These are phyloP conservation scores for Cutaneotrichosporon sp. DNA, from an alignment of 1,284 basidiomycete genomes.

Conservation along the genomic window DNA sequence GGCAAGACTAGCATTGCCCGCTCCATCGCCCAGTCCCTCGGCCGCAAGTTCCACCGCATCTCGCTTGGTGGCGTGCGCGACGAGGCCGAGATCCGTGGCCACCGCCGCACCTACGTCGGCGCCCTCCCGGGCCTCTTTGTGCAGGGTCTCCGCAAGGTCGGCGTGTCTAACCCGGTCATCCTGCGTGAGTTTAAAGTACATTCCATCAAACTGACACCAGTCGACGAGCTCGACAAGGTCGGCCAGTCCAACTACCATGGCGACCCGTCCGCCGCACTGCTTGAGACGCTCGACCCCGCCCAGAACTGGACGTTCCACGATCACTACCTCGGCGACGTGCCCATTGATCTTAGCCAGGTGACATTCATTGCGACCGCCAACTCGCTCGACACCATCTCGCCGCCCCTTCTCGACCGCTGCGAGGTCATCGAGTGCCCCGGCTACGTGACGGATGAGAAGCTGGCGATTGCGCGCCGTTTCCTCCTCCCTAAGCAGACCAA, in stretches of 20 bases:
- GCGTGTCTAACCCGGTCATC: constrained; percentile 92
- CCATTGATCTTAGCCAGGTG: constrained; percentile 90
- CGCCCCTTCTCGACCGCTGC: constrained; percentile 91
- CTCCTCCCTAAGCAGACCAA: constrained; percentile 92
- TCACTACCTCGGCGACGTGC: constrained; percentile 83
- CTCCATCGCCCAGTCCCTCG: constrained; percentile 44
- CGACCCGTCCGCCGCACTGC: constrained; percentile 87
- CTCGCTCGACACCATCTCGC: constrained; percentile 89
- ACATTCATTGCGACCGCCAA: constrained; percentile 88
- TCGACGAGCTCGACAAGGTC: constrained; percentile 94
- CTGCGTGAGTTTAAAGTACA: constrained; percentile 57
- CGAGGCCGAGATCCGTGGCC: constrained; percentile 97
- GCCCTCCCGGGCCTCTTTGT: constrained; percentile 96
- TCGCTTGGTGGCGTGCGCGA: constrained; percentile 94
- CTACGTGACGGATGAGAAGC: constrained; percentile 95
- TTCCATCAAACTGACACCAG: constrained; percentile 11
- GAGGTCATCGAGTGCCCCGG: constrained; percentile 95
- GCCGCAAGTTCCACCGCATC: constrained; percentile 63
- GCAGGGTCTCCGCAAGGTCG: constrained; percentile 91
- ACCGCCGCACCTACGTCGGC: constrained; percentile 79
- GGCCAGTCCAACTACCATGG: constrained; percentile 58
- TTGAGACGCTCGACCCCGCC: constrained; percentile 97
- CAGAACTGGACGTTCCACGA: constrained; percentile 95
- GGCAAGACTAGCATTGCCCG: constrained; percentile 73
- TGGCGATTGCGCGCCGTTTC: constrained; percentile 84